Evolutionary conservation across 805 yeast genomes (phyloP).

Genomic region (Candida arabinofermentans): DNA sequence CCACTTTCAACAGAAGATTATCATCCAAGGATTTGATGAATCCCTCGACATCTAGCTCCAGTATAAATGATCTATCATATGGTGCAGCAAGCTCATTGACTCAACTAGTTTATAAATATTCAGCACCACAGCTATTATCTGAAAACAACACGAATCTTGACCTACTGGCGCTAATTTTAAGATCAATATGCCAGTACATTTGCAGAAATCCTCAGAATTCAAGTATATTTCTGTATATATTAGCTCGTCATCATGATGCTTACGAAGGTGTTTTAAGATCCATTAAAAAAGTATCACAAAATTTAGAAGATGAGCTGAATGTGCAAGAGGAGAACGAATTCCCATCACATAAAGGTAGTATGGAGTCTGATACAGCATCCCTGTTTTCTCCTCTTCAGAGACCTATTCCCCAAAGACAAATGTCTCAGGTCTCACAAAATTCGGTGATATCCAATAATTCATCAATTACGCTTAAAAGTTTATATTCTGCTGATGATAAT

Average conservation of each 20-base stretch:
- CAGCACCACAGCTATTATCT: conserved; percentile 33
- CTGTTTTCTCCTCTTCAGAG: conserved; percentile 1
- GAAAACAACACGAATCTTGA: conserved; percentile 47
- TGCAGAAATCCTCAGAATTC: conserved; percentile 50
- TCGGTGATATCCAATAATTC: conserved; percentile 4
- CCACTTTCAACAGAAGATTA: conserved; percentile 15
- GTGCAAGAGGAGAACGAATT: background rate
- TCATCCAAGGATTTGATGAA: conserved; percentile 8
- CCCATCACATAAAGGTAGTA: background rate
- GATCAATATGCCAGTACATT: conserved; percentile 51
- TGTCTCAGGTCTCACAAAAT: background rate
- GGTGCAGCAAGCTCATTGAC: conserved; percentile 44
- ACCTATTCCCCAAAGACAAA: conserved; percentile 1
- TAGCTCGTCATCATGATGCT: conserved; percentile 38
- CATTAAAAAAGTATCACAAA: conserved; percentile 28
- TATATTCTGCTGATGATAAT: conserved; percentile 12
- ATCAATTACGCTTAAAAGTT: conserved; percentile 9
- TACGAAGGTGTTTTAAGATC: conserved; percentile 35
- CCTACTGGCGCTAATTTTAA: conserved; percentile 52
- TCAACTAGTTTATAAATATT: conserved; percentile 38
- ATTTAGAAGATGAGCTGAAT: conserved; percentile 15
- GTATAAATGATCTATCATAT: conserved; percentile 42
- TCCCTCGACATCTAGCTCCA: conserved; percentile 7
- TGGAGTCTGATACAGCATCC: background rate
- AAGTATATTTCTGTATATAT: conserved; percentile 47